Percentiles rank a stretch among this genome's conserved stretches.
These are phyloP conservation scores for Pseudoneurospora amorphoporcata DNA, from an alignment of 495 filamentous ascomycete genomes.

Conservation along the genomic window DNA sequence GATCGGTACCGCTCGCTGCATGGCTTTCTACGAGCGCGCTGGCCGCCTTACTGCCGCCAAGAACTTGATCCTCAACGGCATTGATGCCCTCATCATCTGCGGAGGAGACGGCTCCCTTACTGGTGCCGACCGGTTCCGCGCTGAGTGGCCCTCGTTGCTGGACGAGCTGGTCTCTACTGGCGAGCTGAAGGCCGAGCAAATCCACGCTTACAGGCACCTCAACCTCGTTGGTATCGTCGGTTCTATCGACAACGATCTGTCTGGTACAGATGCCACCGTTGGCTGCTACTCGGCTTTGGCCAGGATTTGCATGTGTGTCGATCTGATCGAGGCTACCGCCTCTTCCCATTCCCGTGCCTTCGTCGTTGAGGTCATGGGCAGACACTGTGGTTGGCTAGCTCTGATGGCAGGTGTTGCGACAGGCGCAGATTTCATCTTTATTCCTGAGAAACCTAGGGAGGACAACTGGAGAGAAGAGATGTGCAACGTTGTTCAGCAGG, in stretches of 20 bases:
- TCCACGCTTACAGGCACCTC: constrained; percentile 62
- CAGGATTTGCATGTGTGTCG: constrained; percentile 86
- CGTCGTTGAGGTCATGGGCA: constrained; percentile 98
- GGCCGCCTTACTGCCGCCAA: constrained; percentile 79
- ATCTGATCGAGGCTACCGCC: constrained; percentile 94
- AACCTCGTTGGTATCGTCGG: constrained; percentile 96
- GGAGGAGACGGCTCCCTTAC: constrained; percentile 97
- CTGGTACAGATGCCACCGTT: constrained; percentile 93
- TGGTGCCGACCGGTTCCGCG: constrained; percentile 85
- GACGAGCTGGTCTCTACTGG: constrained; percentile 65
- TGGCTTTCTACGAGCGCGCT: constrained; percentile 74
- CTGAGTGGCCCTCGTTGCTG: constrained; percentile 81
- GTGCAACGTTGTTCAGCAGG: constrained; percentile 69
- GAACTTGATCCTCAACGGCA: constrained; percentile 85
- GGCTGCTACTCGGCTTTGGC: constrained; percentile 89
- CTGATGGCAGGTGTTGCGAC: constrained; percentile 94
- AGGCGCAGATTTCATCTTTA: constrained; percentile 93
- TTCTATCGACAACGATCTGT: constrained; percentile 97
- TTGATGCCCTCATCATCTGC: constrained; percentile 92
- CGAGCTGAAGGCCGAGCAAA: constrained; percentile 58
- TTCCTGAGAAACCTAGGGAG: constrained; percentile 86
- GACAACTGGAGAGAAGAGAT: constrained; percentile 87
- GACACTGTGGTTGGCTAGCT: constrained; percentile 96
- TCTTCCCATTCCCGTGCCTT: constrained; percentile 96
- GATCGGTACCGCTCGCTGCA: constrained; percentile 90